A percentile compares a stretch with the other conserved stretches of the same genome.
phyloP scores from a whole-genome alignment of 805 yeast genomes.

The Priceomyces carsonii region DNA sequence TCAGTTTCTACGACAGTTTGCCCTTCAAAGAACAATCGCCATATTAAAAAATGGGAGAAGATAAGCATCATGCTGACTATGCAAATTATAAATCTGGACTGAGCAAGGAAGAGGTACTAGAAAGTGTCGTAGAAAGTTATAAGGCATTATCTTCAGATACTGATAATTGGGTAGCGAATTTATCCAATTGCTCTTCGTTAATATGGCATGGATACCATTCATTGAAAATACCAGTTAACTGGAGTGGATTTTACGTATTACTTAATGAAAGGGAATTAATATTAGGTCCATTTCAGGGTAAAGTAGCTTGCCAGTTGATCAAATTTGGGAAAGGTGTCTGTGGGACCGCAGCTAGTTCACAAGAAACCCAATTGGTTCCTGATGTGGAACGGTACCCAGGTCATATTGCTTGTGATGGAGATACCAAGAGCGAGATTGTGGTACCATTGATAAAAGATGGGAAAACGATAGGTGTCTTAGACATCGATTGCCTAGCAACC shows the following conservation, averaged over 20 bases:
- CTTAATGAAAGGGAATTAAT: slow-evolving; percentile 51
- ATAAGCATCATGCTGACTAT: slow-evolving; percentile 68
- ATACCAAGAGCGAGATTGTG: slow-evolving; percentile 89
- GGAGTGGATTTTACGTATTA: slow-evolving; percentile 89
- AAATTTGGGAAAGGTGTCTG: slow-evolving; percentile 85
- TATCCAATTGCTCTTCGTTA: slow-evolving; percentile 83
- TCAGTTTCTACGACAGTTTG: too few relatives aligned
- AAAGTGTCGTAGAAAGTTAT: slow-evolving; percentile 59
- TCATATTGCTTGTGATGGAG: slow-evolving; percentile 97
- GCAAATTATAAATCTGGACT: slow-evolving; percentile 47
- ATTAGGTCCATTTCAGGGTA: slow-evolving; percentile 94
- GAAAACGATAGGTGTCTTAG: slow-evolving; percentile 71
- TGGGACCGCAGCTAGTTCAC: slow-evolving; percentile 71
- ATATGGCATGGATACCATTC: slow-evolving; percentile 86
- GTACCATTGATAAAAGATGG: slow-evolving; percentile 64
- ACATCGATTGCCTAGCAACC: slow-evolving; percentile 71
- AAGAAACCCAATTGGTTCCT: slow-evolving; percentile 68
- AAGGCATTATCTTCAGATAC: slow-evolving; percentile 63
- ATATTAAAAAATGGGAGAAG: slow-evolving; percentile 12
- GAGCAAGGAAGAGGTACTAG: slow-evolving; percentile 55
- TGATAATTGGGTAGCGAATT: slow-evolving; percentile 83
- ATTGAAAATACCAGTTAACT: slow-evolving; percentile 61
- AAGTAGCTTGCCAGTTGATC: slow-evolving; percentile 91
- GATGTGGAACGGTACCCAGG: slow-evolving; percentile 83
- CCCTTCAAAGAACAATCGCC: not conserved